Evolutionary conservation across 2,329 filamentous ascomycete species (phyloP).

Genomic region (Westerdykella aurantiaca): DNA sequence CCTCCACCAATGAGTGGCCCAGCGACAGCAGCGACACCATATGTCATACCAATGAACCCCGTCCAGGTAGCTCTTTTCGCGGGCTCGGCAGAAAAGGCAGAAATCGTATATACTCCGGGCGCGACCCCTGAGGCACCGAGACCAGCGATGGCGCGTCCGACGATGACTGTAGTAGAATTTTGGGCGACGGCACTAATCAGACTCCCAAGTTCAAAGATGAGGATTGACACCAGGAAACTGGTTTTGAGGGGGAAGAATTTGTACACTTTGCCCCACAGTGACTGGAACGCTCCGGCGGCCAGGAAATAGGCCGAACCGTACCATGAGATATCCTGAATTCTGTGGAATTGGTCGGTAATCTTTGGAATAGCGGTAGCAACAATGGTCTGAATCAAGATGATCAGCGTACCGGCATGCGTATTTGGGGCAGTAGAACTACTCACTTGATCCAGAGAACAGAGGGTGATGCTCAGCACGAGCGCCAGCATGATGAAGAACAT

Average conservation of each 20-base stretch:
- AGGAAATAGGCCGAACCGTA: conserved; percentile 39
- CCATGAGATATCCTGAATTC: conserved; percentile 19
- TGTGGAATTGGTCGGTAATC: conserved; percentile 24
- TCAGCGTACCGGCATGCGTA: conserved; percentile 3
- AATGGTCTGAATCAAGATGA: conserved; percentile 21
- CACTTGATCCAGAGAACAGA: conserved; percentile 8
- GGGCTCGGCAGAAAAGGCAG: conserved; percentile 40
- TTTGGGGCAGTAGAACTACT: conserved; percentile 3
- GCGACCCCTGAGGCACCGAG: conserved; percentile 34
- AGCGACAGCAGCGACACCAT: conserved; percentile 32
- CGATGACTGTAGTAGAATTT: conserved; percentile 33
- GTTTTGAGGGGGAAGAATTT: conserved; percentile 41
- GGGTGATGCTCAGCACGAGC: conserved; percentile 12
- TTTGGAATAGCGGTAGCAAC: conserved; percentile 26
- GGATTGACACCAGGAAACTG: conserved; percentile 30
- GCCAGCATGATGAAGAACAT: conserved; percentile 18
- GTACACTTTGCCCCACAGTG: conserved; percentile 43
- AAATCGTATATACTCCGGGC: conserved; percentile 25
- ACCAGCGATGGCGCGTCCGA: conserved; percentile 38
- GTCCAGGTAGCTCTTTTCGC: conserved; percentile 36
- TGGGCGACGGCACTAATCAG: conserved; percentile 45
- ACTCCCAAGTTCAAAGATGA: conserved; percentile 52
- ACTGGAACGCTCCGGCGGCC: conserved; percentile 41
- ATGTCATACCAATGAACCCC: conserved; percentile 35
- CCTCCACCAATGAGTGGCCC: conserved; percentile 35